Conservation (phyloP, 805 yeast genomes). For the Priceomyces melissophilus region DNA sequence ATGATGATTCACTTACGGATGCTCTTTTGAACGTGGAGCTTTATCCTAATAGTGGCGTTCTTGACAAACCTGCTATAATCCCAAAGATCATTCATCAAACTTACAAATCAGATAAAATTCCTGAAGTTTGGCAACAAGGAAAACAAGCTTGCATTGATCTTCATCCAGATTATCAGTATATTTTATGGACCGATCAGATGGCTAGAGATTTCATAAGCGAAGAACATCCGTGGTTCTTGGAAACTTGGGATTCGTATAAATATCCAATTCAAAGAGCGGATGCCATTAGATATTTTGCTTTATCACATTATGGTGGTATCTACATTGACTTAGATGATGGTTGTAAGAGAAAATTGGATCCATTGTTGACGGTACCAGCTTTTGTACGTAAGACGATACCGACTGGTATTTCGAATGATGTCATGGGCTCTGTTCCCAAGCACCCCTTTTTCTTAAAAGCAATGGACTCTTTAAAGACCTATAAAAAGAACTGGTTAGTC, state of each 20-base stretch:
- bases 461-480: conserved; percentile 57
- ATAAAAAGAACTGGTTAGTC: conserved; percentile 69
- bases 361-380: conserved; percentile 76
- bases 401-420: conserved; percentile 89
- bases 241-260: conserved; percentile 71
- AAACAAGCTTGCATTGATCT: conserved; percentile 72
- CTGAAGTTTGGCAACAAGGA: conserved; percentile 77
- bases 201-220: conserved; percentile 73
- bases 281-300: conserved; percentile 81
- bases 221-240: conserved; percentile 82
- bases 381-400: conserved; percentile 86
- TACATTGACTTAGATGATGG: conserved; percentile 91
- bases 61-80: conserved; percentile 52
- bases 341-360: conserved; percentile 75
- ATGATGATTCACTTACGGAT: conserved; percentile 67
- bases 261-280: conserved; percentile 89
- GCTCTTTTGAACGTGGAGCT: conserved; percentile 62
- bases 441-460: conserved; percentile 82
- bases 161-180: conserved; percentile 86
- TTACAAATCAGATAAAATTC: conserved; percentile 73
- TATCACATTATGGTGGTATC: conserved; percentile 82
- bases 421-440: conserved; percentile 82
- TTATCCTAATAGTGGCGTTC: conserved; percentile 47
- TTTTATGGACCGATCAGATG: conserved; percentile 86
- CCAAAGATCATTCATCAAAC: conserved; percentile 95